A percentile compares a stretch with the other conserved stretches of the same genome.
Conservation (phyloP, 2,329 filamentous ascomycete species). For the Westerdykella aurantiaca region DNA sequence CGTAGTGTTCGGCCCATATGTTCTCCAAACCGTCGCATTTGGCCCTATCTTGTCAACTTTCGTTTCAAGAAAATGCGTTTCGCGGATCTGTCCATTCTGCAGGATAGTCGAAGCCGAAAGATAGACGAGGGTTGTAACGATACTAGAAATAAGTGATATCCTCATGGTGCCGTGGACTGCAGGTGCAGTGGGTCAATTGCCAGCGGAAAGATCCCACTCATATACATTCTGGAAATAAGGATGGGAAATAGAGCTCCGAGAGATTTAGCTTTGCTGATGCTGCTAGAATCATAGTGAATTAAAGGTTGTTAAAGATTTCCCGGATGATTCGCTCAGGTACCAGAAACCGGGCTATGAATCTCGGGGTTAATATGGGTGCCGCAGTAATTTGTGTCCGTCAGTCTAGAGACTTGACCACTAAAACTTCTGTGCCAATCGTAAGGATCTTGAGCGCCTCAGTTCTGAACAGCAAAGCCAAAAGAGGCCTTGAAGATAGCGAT, state of each 20-base stretch:
- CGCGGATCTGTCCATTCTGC: conserved; percentile 40
- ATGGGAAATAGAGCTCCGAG: conserved; percentile 2
- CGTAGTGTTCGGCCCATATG: conserved; percentile 47
- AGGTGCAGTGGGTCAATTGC: background rate
- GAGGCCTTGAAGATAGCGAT: background rate
- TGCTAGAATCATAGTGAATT: conserved; percentile 3
- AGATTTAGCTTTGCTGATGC: background rate
- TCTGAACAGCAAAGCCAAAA: too few species aligned
- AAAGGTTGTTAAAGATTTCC: conserved; percentile 1
- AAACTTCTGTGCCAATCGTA: background rate
- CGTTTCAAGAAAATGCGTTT: conserved; percentile 38
- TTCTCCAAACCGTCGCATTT: conserved; percentile 39
- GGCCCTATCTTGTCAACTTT: conserved; percentile 18
- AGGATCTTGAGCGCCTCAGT: too few species aligned
- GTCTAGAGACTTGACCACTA: background rate
- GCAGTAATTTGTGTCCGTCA: background rate
- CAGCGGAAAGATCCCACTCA: conserved; percentile 3
- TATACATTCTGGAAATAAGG: background rate
- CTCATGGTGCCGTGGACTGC: conserved; percentile 8
- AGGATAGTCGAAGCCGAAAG: conserved; percentile 36
- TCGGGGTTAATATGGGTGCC: conserved; percentile 3
- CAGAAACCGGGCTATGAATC: background rate
- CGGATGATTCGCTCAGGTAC: background rate
- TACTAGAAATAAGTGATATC: conserved; percentile 3
- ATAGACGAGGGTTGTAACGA: conserved; percentile 12